A percentile compares a stretch with the other conserved stretches of the same genome.
Conservation (phyloP, 441 rosid species). For the Breynia disticha region DNA sequence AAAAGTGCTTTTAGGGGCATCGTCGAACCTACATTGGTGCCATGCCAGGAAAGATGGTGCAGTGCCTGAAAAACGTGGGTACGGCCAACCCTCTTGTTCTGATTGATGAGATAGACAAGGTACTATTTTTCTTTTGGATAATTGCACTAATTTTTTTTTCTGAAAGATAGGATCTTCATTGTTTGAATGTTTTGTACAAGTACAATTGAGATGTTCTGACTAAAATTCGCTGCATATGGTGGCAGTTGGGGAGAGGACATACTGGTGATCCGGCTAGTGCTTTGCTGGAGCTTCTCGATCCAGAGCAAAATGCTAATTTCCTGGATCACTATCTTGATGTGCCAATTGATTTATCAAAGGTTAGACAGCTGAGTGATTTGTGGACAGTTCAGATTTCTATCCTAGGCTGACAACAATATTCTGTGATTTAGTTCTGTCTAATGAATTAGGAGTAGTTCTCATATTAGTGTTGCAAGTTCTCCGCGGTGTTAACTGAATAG, state of each 20-base stretch:
- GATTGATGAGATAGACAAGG: slow-evolving; percentile 99
- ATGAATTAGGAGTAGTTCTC: no score
- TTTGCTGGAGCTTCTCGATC: slow-evolving; percentile 93
- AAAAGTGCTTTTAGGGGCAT: slow-evolving; percentile 56
- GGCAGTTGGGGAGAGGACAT: slow-evolving; percentile 82
- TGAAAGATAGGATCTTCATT: background rate
- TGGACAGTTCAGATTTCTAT: background rate
- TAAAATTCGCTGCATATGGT: slow-evolving; percentile 10
- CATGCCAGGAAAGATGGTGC: slow-evolving; percentile 99
- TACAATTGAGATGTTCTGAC: slow-evolving; percentile 3
- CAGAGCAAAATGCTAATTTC: slow-evolving; percentile 93
- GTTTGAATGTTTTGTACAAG: background rate
- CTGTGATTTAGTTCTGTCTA: no score
- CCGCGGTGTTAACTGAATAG: no score
- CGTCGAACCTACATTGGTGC: slow-evolving; percentile 93
- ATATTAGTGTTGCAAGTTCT: no score
- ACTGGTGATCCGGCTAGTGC: slow-evolving; percentile 95
- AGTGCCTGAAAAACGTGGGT: slow-evolving; percentile 91
- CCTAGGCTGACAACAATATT: background rate
- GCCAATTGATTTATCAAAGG: slow-evolving; percentile 89
- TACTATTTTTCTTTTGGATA: slow-evolving; percentile 15
- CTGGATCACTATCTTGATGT: slow-evolving; percentile 91
- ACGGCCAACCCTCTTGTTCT: slow-evolving; percentile 93
- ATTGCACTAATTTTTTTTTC: background rate
- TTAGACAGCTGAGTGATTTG: slow-evolving; percentile 19